A percentile compares a stretch with the other conserved stretches of the same genome.
Conservation (phyloP, 2,329 filamentous ascomycete genomes). For the Trichoderma polysporum region DNA sequence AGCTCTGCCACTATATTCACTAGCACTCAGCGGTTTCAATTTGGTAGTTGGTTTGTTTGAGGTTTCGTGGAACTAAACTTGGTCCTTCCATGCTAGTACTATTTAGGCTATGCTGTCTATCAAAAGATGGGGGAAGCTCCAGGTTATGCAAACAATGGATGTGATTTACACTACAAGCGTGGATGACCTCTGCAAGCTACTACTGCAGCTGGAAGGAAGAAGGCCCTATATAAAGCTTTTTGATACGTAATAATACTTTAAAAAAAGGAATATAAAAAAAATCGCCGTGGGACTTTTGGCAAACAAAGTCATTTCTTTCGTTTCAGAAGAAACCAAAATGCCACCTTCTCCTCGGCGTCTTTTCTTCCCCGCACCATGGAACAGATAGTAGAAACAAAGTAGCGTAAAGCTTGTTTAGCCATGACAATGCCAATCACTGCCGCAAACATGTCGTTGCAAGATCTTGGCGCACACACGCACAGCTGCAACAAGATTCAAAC, state of each 20-base stretch:
- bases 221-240: neutral
- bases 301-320: too few species aligned
- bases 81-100: neutral
- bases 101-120: too few species aligned
- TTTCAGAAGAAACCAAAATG: neutral
- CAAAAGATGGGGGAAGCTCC: neutral
- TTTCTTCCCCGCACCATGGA: neutral
- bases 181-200: neutral
- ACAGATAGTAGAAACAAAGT: neutral
- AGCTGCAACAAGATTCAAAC: neutral
- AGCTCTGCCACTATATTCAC: neutral
- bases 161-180: neutral
- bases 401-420: neutral
- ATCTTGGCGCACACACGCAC: neutral
- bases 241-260: neutral
- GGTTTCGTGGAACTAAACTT: neutral
- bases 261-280: neutral
- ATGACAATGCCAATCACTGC: neutral
- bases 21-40: neutral
- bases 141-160: neutral
- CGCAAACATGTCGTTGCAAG: neutral
- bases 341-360: neutral
- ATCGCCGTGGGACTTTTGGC: neutral
- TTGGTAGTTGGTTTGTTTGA: neutral
- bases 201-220: neutral